A percentile compares a stretch with the other conserved stretches of the same genome.
These are phyloP conservation scores for Lepidium aucheri DNA, from an alignment of 345 rosid species.

Conservation along the genomic window DNA sequence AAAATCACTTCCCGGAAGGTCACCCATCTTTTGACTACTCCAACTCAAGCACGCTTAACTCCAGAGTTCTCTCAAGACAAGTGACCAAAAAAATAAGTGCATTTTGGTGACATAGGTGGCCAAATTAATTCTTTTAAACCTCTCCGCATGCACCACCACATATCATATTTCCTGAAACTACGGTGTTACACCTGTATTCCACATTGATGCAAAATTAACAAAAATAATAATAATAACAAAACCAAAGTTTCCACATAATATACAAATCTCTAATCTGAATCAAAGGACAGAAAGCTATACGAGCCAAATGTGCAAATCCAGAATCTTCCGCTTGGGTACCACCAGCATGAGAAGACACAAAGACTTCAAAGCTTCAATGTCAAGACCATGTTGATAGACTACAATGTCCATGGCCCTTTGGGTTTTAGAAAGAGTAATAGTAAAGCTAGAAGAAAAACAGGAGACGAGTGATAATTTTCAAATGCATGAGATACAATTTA, in stretches of 20 bases:
- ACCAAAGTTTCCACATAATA: neutral
- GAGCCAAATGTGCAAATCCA: slow-evolving; percentile 50
- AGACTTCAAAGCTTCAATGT: slow-evolving; percentile 79
- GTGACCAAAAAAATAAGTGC: too few species aligned
- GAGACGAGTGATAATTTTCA: neutral
- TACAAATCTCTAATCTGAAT: neutral
- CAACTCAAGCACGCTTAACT: too few species aligned
- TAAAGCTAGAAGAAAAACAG: slow-evolving; percentile 5
- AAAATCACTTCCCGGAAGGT: too few species aligned
- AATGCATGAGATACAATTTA: neutral
- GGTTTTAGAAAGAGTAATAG: slow-evolving; percentile 17
- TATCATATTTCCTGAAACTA: too few species aligned
- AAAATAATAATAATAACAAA: neutral
- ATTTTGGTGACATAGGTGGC: too few species aligned
- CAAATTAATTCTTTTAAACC: too few species aligned
- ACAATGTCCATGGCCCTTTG: slow-evolving; percentile 98
- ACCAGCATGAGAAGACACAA: slow-evolving; percentile 53
- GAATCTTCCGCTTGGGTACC: slow-evolving; percentile 71
- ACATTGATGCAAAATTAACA: neutral
- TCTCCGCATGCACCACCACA: too few species aligned
- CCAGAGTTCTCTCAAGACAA: too few species aligned
- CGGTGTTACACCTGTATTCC: too few species aligned
- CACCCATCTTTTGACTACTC: too few species aligned
- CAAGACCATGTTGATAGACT: slow-evolving; percentile 79
- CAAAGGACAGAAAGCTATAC: slow-evolving; percentile 29